Base-by-base conservation (phyloP, 306 rosid species). In the Pachyrhizus erosus region DNA sequence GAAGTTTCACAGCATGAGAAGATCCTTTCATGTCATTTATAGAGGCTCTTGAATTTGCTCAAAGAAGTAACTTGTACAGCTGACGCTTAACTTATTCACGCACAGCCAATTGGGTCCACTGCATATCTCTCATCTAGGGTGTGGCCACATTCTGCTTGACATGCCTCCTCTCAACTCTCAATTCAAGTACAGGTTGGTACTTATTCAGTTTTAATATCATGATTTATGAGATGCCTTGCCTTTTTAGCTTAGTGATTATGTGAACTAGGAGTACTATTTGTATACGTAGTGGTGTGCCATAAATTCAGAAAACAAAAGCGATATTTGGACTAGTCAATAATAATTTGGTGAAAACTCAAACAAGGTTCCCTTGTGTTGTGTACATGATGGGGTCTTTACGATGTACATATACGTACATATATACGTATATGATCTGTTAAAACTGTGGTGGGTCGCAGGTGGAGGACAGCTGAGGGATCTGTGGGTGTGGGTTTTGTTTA, bases 31-130 rank as follows among this genome's bases (percentile, higher is more conserved):
- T 84, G 78, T 68, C 70, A 76, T 23, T 68, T 39, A 42, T 48
- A 37, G 83, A 60, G 49, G 24, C 64, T 46, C 69, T 82, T 64
- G 83, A 82, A 72, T 76, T 70, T 51, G 62, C 70, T 69, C 60
- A 3, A 23, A 72, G 17, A 18, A 65, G 46, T 21, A 58, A 5
- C 17, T 66, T 70, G 65, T 49, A 73, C 84, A 17, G 42, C 80
- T 71, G 83, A 77, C 65, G 76, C 52, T 57, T 15, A 46, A 12
- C 66, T 85, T 70, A 77, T 62, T 77, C 65, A 42, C 21, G 9
- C 77, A 81, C 51, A 29, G 13, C 45, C 74, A 48, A 26, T 15
- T 11, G 85, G 80, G 79, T 64, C 83, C 88, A 80, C 64, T 61
- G 42, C 29, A 45, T 57, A 55, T 65, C 71, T 34, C 72, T 58